phyloP scores from a whole-genome alignment of 2,329 filamentous ascomycete species.

The Scedosporium boydii region DNA sequence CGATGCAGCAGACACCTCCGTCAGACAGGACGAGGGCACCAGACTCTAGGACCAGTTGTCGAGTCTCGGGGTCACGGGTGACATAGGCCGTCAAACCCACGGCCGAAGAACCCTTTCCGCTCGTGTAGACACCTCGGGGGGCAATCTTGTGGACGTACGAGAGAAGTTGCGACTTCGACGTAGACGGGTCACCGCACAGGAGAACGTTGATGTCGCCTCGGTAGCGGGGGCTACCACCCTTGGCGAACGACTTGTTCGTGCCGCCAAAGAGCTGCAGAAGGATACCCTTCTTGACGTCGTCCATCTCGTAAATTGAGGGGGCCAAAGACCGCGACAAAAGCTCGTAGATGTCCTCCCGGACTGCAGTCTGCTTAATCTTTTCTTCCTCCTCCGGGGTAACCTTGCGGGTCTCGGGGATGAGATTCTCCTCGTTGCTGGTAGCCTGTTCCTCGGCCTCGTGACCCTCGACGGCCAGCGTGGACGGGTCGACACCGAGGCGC shows the following conservation, averaged over 20 bases:
- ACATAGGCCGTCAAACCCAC: constrained; percentile 76
- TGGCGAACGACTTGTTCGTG: constrained; percentile 95
- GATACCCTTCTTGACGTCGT: constrained; percentile 98
- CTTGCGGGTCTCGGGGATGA: constrained; percentile 74
- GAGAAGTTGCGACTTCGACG: constrained; percentile 88
- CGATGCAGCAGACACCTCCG: constrained; percentile 75
- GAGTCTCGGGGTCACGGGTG: constrained; percentile 69
- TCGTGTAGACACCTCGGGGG: constrained; percentile 75
- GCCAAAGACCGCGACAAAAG: constrained; percentile 83
- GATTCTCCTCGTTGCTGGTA: constrained; percentile 41
- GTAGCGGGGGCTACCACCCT: constrained; percentile 91
- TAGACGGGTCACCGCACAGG: constrained; percentile 94
- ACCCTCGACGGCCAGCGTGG: constrained; percentile 76
- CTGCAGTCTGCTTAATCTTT: constrained; percentile 74
- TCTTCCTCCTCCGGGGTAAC: constrained; percentile 79
- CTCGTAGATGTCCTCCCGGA: constrained; percentile 83
- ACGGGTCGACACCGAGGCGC: constrained; percentile 81
- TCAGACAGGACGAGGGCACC: constrained; percentile 72
- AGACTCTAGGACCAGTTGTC: constrained; percentile 71
- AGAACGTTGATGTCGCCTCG: constrained; percentile 96
- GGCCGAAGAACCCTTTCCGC: constrained; percentile 70
- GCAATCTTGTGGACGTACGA: constrained; percentile 97
- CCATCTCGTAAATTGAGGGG: constrained; percentile 94
- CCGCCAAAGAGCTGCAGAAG: constrained; percentile 93
- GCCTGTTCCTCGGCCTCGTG: constrained; percentile 52